Evolutionary conservation across 1,284 basidiomycete species (phyloP).

Genomic region (Trichosporon sp.): DNA sequence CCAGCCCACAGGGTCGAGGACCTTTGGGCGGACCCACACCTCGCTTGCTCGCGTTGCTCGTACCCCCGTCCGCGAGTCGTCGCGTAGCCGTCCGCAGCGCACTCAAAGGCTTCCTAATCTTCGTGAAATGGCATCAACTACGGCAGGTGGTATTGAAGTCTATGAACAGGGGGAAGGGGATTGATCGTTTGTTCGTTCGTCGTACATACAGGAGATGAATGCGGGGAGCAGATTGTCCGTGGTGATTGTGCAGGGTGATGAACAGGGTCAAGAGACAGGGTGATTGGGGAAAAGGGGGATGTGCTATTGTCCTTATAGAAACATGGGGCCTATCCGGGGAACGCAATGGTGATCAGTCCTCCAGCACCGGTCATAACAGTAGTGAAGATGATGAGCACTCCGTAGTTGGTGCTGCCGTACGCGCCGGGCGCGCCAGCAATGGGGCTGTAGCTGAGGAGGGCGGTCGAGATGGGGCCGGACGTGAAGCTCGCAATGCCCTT

Average conservation of each 20-base stretch:
- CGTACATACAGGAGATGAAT: conserved; percentile 8
- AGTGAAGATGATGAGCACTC: conserved; percentile 43
- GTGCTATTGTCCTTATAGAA: background rate
- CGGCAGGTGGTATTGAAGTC: background rate
- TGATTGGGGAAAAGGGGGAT: background rate
- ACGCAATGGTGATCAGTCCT: conserved; percentile 12
- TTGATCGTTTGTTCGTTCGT: background rate
- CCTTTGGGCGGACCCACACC: background rate
- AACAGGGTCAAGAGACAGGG: background rate
- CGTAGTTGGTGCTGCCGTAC: conserved; percentile 40
- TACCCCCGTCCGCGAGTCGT: too few species aligned
- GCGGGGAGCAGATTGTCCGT: background rate
- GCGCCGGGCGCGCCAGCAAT: conserved; percentile 35
- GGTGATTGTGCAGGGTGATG: background rate
- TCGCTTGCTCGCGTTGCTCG: too few species aligned
- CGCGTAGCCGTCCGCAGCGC: too few species aligned
- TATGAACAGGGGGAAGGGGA: background rate
- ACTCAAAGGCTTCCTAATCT: background rate
- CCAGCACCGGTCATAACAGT: conserved; percentile 37
- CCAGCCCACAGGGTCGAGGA: background rate
- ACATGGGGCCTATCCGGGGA: conserved; percentile 6
- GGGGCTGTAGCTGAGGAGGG: conserved; percentile 31
- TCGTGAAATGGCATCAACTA: background rate
- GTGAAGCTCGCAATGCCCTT: conserved; percentile 48
- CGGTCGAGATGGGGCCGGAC: conserved; percentile 43